Base-by-base conservation (phyloP, 2,329 filamentous ascomycete species). In the Penicillium sp. region DNA sequence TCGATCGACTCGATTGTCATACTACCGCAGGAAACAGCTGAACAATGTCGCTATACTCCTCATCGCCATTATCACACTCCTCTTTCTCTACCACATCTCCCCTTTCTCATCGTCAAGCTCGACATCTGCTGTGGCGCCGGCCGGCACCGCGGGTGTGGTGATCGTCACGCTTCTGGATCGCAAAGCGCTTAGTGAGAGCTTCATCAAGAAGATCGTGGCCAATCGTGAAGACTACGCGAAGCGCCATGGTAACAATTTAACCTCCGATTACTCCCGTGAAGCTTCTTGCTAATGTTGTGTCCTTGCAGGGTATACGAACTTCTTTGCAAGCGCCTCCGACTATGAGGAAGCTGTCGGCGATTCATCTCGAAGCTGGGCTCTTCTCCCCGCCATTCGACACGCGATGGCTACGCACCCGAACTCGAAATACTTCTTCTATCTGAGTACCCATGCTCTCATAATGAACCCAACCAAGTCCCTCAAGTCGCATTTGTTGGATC, bases 191-290 rank as follows among this genome's bases (percentile, higher is more conserved):
- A 85, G 84, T 65, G 76, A 83, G 27, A 79, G 78, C 34, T 95
- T 93, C 73, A 78, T 88, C 49, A 79, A 87, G 51, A 84, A 84
- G 63, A 84, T 99, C 56, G 87, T 85, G 68, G 84, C 89, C 62
- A 99, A 99, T 72, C 80, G 94, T 63, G 81, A 88, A 66, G 82
- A 88, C 56, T 99, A 97, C 74, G 94, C 93, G 7, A 82, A 84
- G 58, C 87, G 84, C 68, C 91, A 97, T 75, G 93, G 92, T 96
- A 82, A 66, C 81, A 17, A 9, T 4, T 18, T n/a, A 8, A 5
- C 4, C 4, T 24, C 30, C 24, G n/a, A 18, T n/a, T 30, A 12
- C 3, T 29, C 26, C 2, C n/a, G 6, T 12, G 21, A 41, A 29
- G 39, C n/a, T 27, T 5, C 0, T n/a, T 17, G 7, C 41, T 54